phyloP scores from a whole-genome alignment of 129 eudicot genomes.

The Solidago caesia region DNA sequence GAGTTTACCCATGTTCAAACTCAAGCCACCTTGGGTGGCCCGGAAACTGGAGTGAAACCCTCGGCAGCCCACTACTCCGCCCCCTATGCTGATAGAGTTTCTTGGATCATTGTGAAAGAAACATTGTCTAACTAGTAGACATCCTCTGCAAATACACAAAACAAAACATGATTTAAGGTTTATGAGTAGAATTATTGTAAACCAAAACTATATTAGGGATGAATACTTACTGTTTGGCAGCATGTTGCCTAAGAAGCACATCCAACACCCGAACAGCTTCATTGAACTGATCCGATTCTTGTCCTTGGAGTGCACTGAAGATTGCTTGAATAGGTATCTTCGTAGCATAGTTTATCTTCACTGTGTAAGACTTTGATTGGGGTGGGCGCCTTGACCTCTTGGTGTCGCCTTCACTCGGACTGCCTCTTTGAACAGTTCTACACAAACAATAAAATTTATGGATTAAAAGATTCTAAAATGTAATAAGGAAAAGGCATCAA shows the following conservation, averaged over 20 bases:
- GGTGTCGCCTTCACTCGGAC: constrained; percentile 25
- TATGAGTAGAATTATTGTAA: neutral
- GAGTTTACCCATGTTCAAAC: constrained; percentile 66
- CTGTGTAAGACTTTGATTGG: constrained; percentile 51
- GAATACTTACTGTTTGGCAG: constrained; percentile 71
- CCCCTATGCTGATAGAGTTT: constrained; percentile 60
- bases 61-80: constrained; percentile 73
- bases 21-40: constrained; percentile 77
- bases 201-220: neutral
- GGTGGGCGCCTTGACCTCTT: constrained; percentile 42
- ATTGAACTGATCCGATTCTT: constrained; percentile 63
- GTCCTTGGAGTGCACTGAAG: constrained; percentile 61
- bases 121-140: constrained; percentile 80
- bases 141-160: constrained; percentile 53
- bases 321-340: constrained; percentile 82
- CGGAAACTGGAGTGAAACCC: constrained; percentile 91
- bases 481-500: neutral
- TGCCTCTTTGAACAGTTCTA: constrained; percentile 34
- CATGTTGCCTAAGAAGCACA: constrained; percentile 79
- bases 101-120: constrained; percentile 71
- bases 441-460: neutral
- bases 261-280: constrained; percentile 83
- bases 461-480: neutral
- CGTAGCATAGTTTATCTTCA: constrained; percentile 73
- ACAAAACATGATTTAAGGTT: neutral